Conservation (phyloP, 306 rosid genomes). For the Hippophae tibetana region DNA sequence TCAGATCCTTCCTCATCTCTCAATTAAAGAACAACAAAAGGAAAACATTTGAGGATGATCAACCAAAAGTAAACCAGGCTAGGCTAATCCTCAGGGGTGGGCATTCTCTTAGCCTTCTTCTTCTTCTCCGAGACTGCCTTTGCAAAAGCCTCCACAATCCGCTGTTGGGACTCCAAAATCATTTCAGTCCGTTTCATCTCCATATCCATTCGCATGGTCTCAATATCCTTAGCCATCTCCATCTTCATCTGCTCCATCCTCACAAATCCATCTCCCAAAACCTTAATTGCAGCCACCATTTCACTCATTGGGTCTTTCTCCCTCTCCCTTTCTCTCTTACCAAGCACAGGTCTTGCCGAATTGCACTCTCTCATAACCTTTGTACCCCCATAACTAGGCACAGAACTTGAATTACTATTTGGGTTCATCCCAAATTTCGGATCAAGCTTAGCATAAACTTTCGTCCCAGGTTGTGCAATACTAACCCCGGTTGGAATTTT, state of each 20-base stretch:
- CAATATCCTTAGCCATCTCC: conserved; percentile 94
- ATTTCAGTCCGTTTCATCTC: conserved; percentile 91
- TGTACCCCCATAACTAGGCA: conserved; percentile 24
- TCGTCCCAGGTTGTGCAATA: conserved; percentile 59
- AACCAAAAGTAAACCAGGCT: not conserved
- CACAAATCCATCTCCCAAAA: conserved; percentile 87
- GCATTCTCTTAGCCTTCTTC: conserved; percentile 50
- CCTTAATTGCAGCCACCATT: conserved; percentile 70
- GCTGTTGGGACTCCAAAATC: conserved; percentile 86
- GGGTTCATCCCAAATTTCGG: conserved; percentile 33
- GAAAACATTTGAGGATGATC: not conserved
- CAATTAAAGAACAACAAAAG: not conserved
- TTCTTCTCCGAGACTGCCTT: conserved; percentile 71
- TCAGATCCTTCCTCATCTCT: not conserved
- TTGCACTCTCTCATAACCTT: conserved; percentile 47
- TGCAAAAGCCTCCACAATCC: conserved; percentile 82
- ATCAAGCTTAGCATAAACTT: conserved; percentile 31
- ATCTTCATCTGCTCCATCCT: conserved; percentile 92
- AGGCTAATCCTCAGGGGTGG: conserved; percentile 44
- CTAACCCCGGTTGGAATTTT: conserved; percentile 70
- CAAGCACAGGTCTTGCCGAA: conserved; percentile 25
- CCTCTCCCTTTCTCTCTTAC: conserved; percentile 30
- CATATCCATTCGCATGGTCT: conserved; percentile 86
- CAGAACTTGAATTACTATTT: conserved; percentile 25
- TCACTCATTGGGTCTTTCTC: conserved; percentile 53